Percentiles rank a stretch among this genome's conserved stretches.
phyloP scores from a whole-genome alignment of 495 filamentous ascomycete genomes.

The Cladorrhinum samala region DNA sequence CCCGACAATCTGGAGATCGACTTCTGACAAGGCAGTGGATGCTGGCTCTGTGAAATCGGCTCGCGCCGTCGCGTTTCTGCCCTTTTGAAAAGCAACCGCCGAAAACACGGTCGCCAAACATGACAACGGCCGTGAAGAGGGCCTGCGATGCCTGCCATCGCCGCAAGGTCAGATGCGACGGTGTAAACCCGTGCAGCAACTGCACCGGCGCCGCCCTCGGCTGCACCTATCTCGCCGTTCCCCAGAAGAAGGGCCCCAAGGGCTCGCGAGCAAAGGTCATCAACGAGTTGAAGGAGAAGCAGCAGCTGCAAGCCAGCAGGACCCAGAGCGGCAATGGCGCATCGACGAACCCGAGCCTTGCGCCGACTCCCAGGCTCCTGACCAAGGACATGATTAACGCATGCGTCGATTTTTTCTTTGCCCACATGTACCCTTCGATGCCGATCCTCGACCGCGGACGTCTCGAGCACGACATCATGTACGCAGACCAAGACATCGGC shows the following conservation, averaged over 20 bases:
- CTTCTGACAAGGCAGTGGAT: constrained; percentile 21
- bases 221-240: constrained; percentile 78
- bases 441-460: constrained; percentile 68
- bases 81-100: constrained; percentile 10
- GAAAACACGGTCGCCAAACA: constrained; percentile 21
- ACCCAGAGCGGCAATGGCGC: constrained; percentile 43
- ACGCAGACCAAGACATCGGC: constrained; percentile 59
- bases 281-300: constrained; percentile 63
- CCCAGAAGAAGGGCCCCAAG: constrained; percentile 82
- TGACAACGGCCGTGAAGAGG: constrained; percentile 55
- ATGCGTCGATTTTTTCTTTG: constrained; percentile 79
- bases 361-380: constrained; percentile 52
- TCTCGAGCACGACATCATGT: constrained; percentile 57
- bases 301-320: constrained; percentile 54
- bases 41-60: constrained; percentile 18
- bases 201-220: constrained; percentile 60
- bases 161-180: constrained; percentile 76
- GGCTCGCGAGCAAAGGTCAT: constrained; percentile 78
- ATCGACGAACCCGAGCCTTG: constrained; percentile 38
- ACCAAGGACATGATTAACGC: constrained; percentile 55
- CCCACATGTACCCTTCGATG: constrained; percentile 75
- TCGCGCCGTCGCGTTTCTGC: constrained; percentile 17
- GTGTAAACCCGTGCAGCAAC: constrained; percentile 64
- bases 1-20: constrained; percentile 15
- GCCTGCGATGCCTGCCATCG: constrained; percentile 81